Percentiles rank a stretch among this genome's conserved stretches.
These are phyloP conservation scores for Coelastrella sp. DNA, from an alignment of 139 green algal species.

Conservation along the genomic window DNA sequence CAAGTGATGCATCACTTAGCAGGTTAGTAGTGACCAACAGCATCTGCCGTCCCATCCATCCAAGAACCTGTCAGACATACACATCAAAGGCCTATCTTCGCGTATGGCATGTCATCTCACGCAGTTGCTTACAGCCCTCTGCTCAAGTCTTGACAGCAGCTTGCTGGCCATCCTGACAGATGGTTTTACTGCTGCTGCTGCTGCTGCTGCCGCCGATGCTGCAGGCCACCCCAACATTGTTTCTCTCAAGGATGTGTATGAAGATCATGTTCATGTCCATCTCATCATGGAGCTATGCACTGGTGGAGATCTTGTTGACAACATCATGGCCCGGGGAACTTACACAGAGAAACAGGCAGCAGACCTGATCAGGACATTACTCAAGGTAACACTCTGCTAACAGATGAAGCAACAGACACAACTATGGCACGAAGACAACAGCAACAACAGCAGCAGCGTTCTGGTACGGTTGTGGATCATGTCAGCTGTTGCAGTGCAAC, in stretches of 20 bases:
- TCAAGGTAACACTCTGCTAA: too few relatives aligned
- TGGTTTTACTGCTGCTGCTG: too few relatives aligned
- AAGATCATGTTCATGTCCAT: slow-evolving; percentile 83
- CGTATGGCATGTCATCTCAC: too few relatives aligned
- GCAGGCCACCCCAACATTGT: slow-evolving; percentile 57
- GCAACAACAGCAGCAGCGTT: too few relatives aligned
- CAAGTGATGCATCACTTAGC: slow-evolving; percentile 94
- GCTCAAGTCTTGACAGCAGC: background rate
- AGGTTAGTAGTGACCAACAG: background rate
- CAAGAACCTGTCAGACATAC: background rate
- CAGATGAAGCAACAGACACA: too few relatives aligned
- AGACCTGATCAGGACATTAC: slow-evolving; percentile 58
- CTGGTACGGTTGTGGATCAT: too few relatives aligned
- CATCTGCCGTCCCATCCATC: background rate
- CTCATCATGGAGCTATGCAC: slow-evolving; percentile 93
- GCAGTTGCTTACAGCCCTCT: too few relatives aligned
- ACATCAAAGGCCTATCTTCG: too few relatives aligned
- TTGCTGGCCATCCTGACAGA: slow-evolving; percentile 58
- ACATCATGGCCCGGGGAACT: slow-evolving; percentile 85
- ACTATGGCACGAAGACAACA: too few relatives aligned
- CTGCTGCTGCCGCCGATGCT: too few relatives aligned
- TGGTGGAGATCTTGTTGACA: slow-evolving; percentile 96
- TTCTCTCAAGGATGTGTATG: slow-evolving; percentile 71
- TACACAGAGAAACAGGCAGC: slow-evolving; percentile 72
- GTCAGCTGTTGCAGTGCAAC: too few relatives aligned